These are phyloP conservation scores for Acanthamoeba polyphaga DNA, from an alignment of 208 protist species.

Conservation along the genomic window DNA sequence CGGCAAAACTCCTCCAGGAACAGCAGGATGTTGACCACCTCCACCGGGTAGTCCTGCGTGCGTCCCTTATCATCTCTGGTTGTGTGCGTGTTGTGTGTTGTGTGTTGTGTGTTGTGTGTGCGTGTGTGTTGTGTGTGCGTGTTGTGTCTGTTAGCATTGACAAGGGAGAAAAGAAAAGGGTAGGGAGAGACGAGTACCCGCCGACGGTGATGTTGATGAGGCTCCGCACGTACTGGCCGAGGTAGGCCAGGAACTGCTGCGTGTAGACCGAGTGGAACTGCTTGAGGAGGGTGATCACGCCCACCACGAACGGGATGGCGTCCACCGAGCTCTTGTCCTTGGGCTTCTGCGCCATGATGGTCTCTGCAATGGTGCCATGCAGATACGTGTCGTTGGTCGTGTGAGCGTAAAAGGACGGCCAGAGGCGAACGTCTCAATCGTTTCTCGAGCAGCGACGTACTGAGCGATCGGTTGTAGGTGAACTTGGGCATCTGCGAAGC, in stretches of 20 bases:
- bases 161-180: not conserved
- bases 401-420: no score
- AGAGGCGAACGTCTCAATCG: no score
- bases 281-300: constrained; percentile 94
- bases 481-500: constrained; percentile 88
- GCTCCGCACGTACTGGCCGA: constrained; percentile 92
- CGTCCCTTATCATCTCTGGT: not conserved
- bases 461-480: constrained; percentile 86
- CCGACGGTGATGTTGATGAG: constrained; percentile 83
- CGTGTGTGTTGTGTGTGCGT: no score
- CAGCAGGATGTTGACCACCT: constrained; percentile 80
- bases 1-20: constrained; percentile 88
- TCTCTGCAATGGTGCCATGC: constrained; percentile 28
- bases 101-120: no score
- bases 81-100: no score
- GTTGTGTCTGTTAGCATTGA: no score
- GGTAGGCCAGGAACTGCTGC: constrained; percentile 91
- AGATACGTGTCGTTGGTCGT: no score
- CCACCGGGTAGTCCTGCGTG: constrained; percentile 79
- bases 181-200: not conserved
- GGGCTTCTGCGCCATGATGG: constrained; percentile 79
- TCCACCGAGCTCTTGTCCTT: constrained; percentile 90
- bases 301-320: constrained; percentile 92
- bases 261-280: constrained; percentile 94
- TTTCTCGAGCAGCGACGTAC: constrained; percentile 34